A percentile compares a stretch with the other conserved stretches of the same genome.
These are phyloP conservation scores for Gryganskiella cystojenkinii DNA, from an alignment of 192 early-diverging fungal species.

Conservation along the genomic window DNA sequence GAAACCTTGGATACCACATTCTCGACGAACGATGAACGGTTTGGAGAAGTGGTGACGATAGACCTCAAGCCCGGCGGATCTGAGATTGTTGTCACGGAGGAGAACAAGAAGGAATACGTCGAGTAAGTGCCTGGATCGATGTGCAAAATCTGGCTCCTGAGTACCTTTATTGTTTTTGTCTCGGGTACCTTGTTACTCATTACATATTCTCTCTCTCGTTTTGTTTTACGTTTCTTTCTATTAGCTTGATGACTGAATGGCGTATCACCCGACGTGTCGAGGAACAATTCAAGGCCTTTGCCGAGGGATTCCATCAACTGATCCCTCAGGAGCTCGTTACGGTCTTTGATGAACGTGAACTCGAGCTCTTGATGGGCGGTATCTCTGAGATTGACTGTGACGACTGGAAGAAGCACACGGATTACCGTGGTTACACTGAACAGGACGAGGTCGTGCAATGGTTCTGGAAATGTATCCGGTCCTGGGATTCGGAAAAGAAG, in stretches of 20 bases:
- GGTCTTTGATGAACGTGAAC: constrained; percentile 98
- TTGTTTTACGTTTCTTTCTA: no score
- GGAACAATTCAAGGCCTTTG: constrained; percentile 97
- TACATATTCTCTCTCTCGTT: no score
- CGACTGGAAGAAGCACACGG: constrained; percentile 99
- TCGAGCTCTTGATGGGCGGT: constrained; percentile 97
- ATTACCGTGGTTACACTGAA: constrained; percentile 98
- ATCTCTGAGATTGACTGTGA: constrained; percentile 96
- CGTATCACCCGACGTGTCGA: constrained; percentile 90
- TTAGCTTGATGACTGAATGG: constrained; percentile 92
- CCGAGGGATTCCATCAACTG: constrained; percentile 94
- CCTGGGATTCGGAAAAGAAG: constrained; percentile 94
- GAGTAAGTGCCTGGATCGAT: no score
- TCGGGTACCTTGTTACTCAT: no score
- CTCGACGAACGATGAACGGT: constrained; percentile 93
- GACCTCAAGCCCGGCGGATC: constrained; percentile 90
- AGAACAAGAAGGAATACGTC: constrained; percentile 97
- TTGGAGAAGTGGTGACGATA: constrained; percentile 88
- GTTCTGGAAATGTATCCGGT: constrained; percentile 95
- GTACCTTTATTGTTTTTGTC: no score
- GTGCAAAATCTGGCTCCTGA: no score
- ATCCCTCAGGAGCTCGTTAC: constrained; percentile 95
- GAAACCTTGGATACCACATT: constrained; percentile 91
- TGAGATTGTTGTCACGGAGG: constrained; percentile 95
- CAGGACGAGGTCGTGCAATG: constrained; percentile 94